phyloP scores from a whole-genome alignment of 1,284 basidiomycete species.

The Cutaneotrichosporon sp. region DNA sequence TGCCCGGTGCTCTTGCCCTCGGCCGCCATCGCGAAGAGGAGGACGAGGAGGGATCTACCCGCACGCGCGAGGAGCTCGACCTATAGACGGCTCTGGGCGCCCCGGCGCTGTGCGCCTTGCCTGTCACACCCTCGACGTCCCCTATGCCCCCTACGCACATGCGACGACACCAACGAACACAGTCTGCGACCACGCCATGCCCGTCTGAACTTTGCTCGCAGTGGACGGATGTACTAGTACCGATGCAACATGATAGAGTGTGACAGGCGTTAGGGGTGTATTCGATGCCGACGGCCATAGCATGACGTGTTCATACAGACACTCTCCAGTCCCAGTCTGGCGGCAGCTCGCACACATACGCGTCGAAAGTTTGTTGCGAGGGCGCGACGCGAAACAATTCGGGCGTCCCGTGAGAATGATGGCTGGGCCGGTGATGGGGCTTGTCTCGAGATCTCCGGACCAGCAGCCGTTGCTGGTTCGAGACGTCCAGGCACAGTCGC shows the following conservation, averaged over 20 bases:
- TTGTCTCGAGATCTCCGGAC: not conserved
- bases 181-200: conserved; percentile 5
- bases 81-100: conserved; percentile 1
- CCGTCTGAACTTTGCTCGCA: conserved; percentile 8
- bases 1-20: conserved; percentile 15
- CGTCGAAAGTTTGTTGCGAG: no score
- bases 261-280: no score
- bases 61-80: conserved; percentile 18
- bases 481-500: not conserved
- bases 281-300: no score
- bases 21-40: conserved; percentile 33
- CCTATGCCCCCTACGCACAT: not conserved
- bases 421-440: not conserved
- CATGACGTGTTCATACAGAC: no score
- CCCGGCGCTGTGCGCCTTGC: not conserved
- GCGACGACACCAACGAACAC: conserved; percentile 2
- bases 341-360: no score
- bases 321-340: no score
- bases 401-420: not conserved
- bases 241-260: not conserved
- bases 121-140: not conserved
- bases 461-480: not conserved
- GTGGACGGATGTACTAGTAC: conserved; percentile 4
- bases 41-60: conserved; percentile 25
- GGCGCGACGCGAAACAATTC: no score